Percentiles rank a stretch among this genome's conserved stretches.
Conservation (phyloP, 306 rosid species). For the Sphenostylis stenocarpa region DNA sequence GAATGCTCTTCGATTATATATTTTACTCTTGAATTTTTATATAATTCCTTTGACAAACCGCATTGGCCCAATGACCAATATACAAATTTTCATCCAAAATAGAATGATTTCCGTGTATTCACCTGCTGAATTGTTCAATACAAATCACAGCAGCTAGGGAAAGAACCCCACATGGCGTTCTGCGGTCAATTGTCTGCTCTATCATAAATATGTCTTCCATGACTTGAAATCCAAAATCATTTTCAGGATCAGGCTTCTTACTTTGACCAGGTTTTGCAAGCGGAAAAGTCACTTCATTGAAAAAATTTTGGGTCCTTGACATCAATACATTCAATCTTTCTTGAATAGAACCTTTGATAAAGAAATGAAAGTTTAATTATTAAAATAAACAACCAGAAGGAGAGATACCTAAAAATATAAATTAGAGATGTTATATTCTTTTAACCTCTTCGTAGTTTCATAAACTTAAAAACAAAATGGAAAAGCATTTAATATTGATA, state of each 20-base stretch:
- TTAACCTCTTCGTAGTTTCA: background rate
- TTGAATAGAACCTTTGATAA: constrained; percentile 59
- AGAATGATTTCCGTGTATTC: constrained; percentile 29
- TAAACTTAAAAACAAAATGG: background rate
- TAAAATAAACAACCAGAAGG: constrained; percentile 11
- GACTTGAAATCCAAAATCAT: constrained; percentile 46
- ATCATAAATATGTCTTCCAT: constrained; percentile 74
- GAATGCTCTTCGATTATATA: background rate
- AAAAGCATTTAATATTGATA: background rate
- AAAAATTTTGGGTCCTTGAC: constrained; percentile 74
- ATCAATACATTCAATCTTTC: constrained; percentile 68
- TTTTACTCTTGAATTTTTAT: background rate
- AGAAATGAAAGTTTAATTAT: background rate
- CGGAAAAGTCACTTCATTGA: constrained; percentile 79
- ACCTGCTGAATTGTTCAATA: constrained; percentile 99
- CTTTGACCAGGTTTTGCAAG: constrained; percentile 60
- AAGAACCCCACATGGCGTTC: constrained; percentile 69
- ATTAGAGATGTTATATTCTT: background rate
- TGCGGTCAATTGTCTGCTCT: constrained; percentile 72
- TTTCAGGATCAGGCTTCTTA: constrained; percentile 51
- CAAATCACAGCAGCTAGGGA: constrained; percentile 82
- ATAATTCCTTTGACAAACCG: background rate
- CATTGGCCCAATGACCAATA: constrained; percentile 4
- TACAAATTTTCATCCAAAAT: background rate
- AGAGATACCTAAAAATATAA: background rate